Percentiles rank a stretch among this genome's conserved stretches.
phyloP scores from a whole-genome alignment of 2,329 filamentous ascomycete species.

The Huntiella abstrusa region DNA sequence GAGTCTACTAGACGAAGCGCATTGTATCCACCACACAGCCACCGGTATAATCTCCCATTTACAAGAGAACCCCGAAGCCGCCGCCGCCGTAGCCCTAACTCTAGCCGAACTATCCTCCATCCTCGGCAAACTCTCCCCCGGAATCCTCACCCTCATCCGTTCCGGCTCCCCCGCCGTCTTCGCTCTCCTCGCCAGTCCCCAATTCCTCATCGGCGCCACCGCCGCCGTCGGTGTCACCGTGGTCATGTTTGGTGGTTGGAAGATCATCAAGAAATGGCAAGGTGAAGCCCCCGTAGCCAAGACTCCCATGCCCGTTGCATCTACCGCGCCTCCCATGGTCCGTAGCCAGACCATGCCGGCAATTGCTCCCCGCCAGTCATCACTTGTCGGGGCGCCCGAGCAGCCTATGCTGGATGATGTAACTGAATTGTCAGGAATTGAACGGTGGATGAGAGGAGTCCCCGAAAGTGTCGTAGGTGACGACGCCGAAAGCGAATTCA shows the following conservation, averaged over 20 bases:
- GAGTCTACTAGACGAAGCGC: conserved; percentile 61
- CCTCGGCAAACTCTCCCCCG: conserved; percentile 66
- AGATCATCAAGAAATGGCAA: conserved; percentile 77
- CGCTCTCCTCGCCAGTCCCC: conserved; percentile 67
- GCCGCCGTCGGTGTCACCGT: conserved; percentile 85
- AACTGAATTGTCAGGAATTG: conserved; percentile 34
- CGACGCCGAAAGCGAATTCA: conserved; percentile 29
- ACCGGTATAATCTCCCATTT: conserved; percentile 60
- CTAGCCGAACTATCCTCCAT: conserved; percentile 79
- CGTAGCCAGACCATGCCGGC: conserved; percentile 12
- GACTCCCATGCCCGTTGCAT: conserved; percentile 15
- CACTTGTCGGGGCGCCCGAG: conserved; percentile 20
- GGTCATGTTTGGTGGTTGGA: conserved; percentile 89
- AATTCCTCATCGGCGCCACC: conserved; percentile 85
- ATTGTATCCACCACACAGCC: conserved; percentile 74
- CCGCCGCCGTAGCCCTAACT: conserved; percentile 82
- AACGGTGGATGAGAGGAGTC: conserved; percentile 35
- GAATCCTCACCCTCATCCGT: conserved; percentile 58
- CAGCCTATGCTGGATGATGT: conserved; percentile 37
- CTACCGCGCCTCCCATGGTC: conserved; percentile 4
- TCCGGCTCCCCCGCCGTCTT: conserved; percentile 70
- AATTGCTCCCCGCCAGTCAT: conserved; percentile 15
- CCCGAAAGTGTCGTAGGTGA: conserved; percentile 25
- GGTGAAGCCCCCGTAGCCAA: conserved; percentile 19
- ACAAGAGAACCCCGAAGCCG: conserved; percentile 59